A percentile compares a stretch with the other conserved stretches of the same genome.
Evolutionary conservation across 2,329 filamentous ascomycete genomes (phyloP).

Genomic region (Bimuria novae-zelandiae): DNA sequence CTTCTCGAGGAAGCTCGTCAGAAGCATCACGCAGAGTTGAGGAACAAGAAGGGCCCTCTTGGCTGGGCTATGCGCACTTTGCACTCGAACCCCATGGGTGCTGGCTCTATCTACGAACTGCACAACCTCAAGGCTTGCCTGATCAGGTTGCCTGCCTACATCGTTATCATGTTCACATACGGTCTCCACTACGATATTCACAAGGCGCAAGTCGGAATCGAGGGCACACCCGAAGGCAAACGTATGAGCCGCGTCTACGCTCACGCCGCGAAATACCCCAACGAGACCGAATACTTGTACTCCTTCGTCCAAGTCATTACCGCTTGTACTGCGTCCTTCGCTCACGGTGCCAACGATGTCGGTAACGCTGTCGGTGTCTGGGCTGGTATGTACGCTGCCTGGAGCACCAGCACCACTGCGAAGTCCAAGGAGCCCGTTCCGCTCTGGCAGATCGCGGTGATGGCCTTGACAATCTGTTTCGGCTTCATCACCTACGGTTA

Average conservation of each 20-base stretch:
- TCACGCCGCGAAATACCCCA: constrained; percentile 42
- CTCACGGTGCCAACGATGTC: constrained; percentile 73
- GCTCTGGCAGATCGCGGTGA: constrained; percentile 75
- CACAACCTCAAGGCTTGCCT: constrained; percentile 52
- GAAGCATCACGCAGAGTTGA: constrained; percentile 61
- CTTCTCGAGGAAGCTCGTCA: not conserved
- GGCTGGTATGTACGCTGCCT: constrained; percentile 44
- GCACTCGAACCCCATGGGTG: constrained; percentile 72
- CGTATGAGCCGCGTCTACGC: constrained; percentile 73
- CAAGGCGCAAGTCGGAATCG: constrained; percentile 63
- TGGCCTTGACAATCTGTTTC: constrained; percentile 63
- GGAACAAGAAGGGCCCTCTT: constrained; percentile 67
- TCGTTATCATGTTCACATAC: constrained; percentile 68
- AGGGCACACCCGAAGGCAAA: constrained; percentile 72
- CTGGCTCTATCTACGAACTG: constrained; percentile 72
- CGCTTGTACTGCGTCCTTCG: constrained; percentile 48
- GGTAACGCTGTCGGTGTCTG: constrained; percentile 44
- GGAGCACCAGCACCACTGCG: constrained; percentile 64
- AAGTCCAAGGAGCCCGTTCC: constrained; percentile 68
- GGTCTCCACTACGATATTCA: constrained; percentile 84
- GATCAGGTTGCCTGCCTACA: constrained; percentile 70
- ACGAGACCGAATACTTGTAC: constrained; percentile 45
- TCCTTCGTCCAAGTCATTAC: constrained; percentile 59
- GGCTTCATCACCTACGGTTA: constrained; percentile 77
- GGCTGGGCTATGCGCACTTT: constrained; percentile 83